Evolutionary conservation across 352 stramenopile species (phyloP).

Genomic region (Blastocystis sp.): DNA sequence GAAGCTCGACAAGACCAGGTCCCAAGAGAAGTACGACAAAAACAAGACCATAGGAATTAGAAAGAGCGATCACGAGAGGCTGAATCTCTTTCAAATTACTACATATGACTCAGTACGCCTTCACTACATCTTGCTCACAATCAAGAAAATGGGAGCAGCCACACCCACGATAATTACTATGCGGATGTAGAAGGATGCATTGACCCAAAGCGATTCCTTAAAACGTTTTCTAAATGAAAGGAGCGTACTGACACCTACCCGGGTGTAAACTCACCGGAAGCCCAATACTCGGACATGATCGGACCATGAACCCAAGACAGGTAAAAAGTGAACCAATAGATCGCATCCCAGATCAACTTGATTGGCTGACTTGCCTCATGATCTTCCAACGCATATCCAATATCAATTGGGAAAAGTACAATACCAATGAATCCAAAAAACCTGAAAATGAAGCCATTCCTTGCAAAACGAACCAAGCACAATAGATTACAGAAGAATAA

Average conservation of each 20-base stretch:
- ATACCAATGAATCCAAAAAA: constrained; percentile 62
- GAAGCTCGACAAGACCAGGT: constrained; percentile 36
- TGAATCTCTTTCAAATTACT: background rate
- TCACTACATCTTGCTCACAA: background rate
- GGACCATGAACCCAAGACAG: constrained; percentile 42
- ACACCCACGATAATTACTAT: constrained; percentile 1
- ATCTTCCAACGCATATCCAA: constrained; percentile 40
- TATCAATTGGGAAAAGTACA: constrained; percentile 54
- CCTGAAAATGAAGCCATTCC: background rate
- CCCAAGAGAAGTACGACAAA: constrained; percentile 47
- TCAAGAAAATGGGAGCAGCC: background rate
- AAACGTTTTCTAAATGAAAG: background rate
- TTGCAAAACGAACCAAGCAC: background rate
- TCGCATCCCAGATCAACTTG: constrained; percentile 30
- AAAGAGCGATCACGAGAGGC: constrained; percentile 21
- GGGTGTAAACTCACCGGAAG: constrained; percentile 44
- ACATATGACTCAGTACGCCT: background rate
- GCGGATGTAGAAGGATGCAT: constrained; percentile 29
- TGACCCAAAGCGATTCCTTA: constrained; percentile 56
- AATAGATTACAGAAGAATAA: constrained; percentile 29
- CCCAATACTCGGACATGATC: constrained; percentile 57
- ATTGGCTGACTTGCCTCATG: background rate
- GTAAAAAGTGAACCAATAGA: constrained; percentile 62
- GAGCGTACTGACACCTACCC: background rate
- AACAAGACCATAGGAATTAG: constrained; percentile 55